Evolutionary conservation across 2,329 filamentous ascomycete genomes (phyloP).

Genomic region (Lachnellula occidentalis): DNA sequence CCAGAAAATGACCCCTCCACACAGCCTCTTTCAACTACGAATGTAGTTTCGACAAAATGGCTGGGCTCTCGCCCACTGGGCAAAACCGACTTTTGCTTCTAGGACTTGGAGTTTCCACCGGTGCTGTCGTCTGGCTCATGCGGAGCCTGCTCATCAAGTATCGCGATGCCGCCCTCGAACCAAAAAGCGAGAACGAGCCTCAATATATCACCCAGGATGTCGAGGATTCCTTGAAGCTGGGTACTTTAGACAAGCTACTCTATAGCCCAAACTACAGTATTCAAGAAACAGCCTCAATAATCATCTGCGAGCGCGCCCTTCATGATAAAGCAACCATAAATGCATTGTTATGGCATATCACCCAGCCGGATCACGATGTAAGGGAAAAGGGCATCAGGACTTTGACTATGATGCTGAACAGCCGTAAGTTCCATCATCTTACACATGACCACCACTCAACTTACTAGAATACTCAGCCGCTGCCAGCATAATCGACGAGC

Average conservation of each 20-base stretch:
- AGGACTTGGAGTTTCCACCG: slow-evolving; percentile 44
- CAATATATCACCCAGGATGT: slow-evolving; percentile 72
- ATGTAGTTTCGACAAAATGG: slow-evolving; percentile 26
- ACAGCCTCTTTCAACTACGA: slow-evolving; percentile 2
- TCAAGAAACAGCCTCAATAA: slow-evolving; percentile 59
- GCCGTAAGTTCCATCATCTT: slow-evolving; percentile 31
- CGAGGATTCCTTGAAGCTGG: slow-evolving; percentile 62
- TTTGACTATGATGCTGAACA: slow-evolving; percentile 50
- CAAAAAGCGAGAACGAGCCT: slow-evolving; percentile 57
- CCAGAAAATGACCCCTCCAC: background rate
- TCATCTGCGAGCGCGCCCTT: slow-evolving; percentile 50
- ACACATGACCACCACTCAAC: slow-evolving; percentile 14
- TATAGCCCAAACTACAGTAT: slow-evolving; percentile 69
- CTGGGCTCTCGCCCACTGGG: slow-evolving; percentile 24
- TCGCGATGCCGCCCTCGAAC: slow-evolving; percentile 61
- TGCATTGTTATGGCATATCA: slow-evolving; percentile 52
- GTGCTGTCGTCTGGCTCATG: slow-evolving; percentile 53
- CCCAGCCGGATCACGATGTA: slow-evolving; percentile 52
- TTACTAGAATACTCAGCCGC: slow-evolving; percentile 20
- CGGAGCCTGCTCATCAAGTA: slow-evolving; percentile 53
- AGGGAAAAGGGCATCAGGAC: slow-evolving; percentile 52
- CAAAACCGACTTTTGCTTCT: slow-evolving; percentile 26
- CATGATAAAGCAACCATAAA: slow-evolving; percentile 51
- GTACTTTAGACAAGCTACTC: slow-evolving; percentile 62
- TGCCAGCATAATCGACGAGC: slow-evolving; percentile 23